phyloP scores from a whole-genome alignment of 2,329 filamentous ascomycete species.

The Escovopsis sp. region DNA sequence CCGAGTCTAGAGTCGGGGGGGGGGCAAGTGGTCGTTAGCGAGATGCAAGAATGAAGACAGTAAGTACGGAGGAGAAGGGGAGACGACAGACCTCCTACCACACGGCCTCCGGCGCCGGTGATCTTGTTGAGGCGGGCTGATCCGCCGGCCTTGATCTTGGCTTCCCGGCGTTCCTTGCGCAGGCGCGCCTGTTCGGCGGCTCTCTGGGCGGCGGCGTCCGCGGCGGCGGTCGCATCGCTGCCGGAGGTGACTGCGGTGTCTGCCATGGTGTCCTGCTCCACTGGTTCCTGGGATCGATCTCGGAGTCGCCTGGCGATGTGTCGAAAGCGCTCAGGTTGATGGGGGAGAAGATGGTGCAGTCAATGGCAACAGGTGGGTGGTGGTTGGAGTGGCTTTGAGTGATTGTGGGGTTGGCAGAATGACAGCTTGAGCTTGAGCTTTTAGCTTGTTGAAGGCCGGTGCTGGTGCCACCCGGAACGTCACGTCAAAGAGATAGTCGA shows the following conservation, averaged over 20 bases:
- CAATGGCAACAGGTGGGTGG: too few species aligned
- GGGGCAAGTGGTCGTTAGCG: too few species aligned
- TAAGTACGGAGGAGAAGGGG: too few species aligned
- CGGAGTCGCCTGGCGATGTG: background rate
- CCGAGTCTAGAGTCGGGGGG: too few species aligned
- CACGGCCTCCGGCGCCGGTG: slow-evolving; percentile 45
- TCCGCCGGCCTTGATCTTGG: slow-evolving; percentile 61
- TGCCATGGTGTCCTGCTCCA: slow-evolving; percentile 19
- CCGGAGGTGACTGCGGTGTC: slow-evolving; percentile 20
- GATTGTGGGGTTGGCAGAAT: too few species aligned
- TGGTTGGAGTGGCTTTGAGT: too few species aligned
- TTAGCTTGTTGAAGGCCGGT: too few species aligned
- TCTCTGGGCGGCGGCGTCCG: slow-evolving; percentile 33
- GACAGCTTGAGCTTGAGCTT: too few species aligned
- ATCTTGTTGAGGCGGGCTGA: slow-evolving; percentile 60
- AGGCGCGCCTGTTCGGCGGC: slow-evolving; percentile 54
- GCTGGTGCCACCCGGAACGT: too few species aligned
- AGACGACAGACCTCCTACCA: slow-evolving; percentile 16
- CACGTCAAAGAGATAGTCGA: too few species aligned
- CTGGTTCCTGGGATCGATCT: background rate
- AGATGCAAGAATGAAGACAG: background rate
- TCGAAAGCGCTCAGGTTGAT: background rate
- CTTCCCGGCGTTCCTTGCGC: slow-evolving; percentile 65
- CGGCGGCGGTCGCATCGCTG: too few species aligned
- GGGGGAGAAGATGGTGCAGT: background rate